Evolutionary conservation across 306 rosid species (phyloP).

Genomic region (Casuarina equisetifolia): DNA sequence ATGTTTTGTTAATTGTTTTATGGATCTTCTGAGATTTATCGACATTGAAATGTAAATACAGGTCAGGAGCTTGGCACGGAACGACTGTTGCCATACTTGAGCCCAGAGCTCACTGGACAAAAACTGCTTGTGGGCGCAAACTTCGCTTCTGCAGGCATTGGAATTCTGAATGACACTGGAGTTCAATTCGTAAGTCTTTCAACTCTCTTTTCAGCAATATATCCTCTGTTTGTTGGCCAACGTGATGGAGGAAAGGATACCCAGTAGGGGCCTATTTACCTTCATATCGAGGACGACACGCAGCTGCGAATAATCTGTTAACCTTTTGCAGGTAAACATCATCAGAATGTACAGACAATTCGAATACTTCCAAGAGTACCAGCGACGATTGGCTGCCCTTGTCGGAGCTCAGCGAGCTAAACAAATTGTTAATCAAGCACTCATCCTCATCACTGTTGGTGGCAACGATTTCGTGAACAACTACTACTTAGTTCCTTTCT

Average conservation of each 20-base stretch:
- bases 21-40: not conserved
- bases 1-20: not conserved
- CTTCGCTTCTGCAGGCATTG: conserved; percentile 94
- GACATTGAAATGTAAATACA: conserved; percentile 2
- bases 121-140: conserved; percentile 78
- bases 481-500: conserved; percentile 70
- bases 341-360: conserved; percentile 63
- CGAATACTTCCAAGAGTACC: conserved; percentile 56
- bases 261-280: too few relatives aligned
- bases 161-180: conserved; percentile 90
- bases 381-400: conserved; percentile 45
- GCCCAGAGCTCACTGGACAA: conserved; percentile 57
- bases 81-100: conserved; percentile 63
- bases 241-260: not conserved
- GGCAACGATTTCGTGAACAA: conserved; percentile 92
- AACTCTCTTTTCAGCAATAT: not conserved
- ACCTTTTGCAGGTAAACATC: conserved; percentile 53
- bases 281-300: too few relatives aligned
- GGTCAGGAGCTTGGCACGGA: conserved; percentile 69
- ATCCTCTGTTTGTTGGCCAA: too few relatives aligned
- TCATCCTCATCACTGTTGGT: conserved; percentile 67
- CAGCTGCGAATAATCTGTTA: not conserved
- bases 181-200: conserved; percentile 59
- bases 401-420: conserved; percentile 43
- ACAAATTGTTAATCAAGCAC: conserved; percentile 45